phyloP scores from a whole-genome alignment of 192 early-diverging fungal genomes.

The Coemansia sp. region DNA sequence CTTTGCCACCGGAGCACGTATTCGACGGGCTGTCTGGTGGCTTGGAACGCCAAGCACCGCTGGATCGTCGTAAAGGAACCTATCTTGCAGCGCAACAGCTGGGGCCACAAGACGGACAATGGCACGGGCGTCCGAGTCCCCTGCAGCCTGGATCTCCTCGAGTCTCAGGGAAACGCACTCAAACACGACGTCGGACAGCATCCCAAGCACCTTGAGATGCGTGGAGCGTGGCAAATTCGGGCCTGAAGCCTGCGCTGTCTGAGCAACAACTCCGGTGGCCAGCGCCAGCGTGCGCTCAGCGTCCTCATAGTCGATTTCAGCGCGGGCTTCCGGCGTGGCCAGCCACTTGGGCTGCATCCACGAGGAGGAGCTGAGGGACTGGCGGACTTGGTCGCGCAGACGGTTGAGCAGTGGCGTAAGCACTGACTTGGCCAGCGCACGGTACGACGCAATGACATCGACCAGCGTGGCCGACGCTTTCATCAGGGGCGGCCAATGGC shows the following conservation, averaged over 20 bases:
- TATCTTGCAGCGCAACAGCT: slow-evolving; percentile 17
- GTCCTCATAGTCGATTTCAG: slow-evolving; percentile 6
- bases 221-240: slow-evolving; percentile 22
- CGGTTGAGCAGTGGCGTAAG: slow-evolving; percentile 27
- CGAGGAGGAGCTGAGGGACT: slow-evolving; percentile 11
- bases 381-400: slow-evolving; percentile 9
- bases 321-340: not conserved
- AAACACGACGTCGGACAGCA: slow-evolving; percentile 18
- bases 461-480: slow-evolving; percentile 34
- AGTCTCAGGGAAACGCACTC: slow-evolving; percentile 18
- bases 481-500: slow-evolving; percentile 31
- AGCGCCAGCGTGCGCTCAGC: slow-evolving; percentile 22
- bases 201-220: slow-evolving; percentile 26
- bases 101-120: slow-evolving; percentile 26
- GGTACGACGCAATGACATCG: slow-evolving; percentile 40
- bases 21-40: not conserved
- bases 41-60: not conserved
- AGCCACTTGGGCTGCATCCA: slow-evolving; percentile 19
- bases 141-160: slow-evolving; percentile 9
- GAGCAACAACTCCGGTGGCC: slow-evolving; percentile 24
- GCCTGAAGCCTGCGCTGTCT: slow-evolving; percentile 13
- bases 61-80: slow-evolving; percentile 9
- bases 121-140: slow-evolving; percentile 28
- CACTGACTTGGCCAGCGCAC: slow-evolving; percentile 23
- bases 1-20: slow-evolving; percentile 23